Base-by-base conservation (phyloP, 1,284 basidiomycete species). In the Xerocomus tenax region DNA sequence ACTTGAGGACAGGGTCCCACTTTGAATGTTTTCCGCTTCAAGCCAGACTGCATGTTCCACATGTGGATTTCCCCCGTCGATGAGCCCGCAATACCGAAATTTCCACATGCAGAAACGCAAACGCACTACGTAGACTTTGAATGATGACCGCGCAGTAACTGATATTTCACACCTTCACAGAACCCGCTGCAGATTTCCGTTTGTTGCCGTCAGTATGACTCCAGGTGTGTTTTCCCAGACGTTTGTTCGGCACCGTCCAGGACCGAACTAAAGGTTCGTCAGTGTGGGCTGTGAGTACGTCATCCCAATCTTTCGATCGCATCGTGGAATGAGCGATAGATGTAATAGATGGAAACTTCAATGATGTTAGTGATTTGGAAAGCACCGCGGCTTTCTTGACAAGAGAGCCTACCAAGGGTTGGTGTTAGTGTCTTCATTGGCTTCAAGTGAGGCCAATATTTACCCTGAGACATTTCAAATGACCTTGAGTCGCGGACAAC, bases 21-120 rank as follows among this genome's bases (percentile, higher is more conserved):
- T 45, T 75, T 73, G 63, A 88, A 95, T 1, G 77, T 74, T 68
- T 89, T 88, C 39, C 96, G 76, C 60, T 82, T 81, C 54, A 93
- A 80, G 1, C 95, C 96, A 12, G 89, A 93, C 69, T 99, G 95
- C 83, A 97, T 84, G 64, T 96, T 97, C 85, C 91, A 96, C 82
- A 93, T 84, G 50, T 81, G 70, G 45, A 96, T 85, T 34, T 76
- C 74, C 8, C 91, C 91, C 0, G 79, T 83, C 1, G 87, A 87
- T 1, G 87, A 87, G 23, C 89, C 82, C 1, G 85, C 86, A 6
- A 98, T 70, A 35, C 88, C 91, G 67, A 97, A 99, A 65, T 98
- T 98, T 13, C 96, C 96, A 64, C 96, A 99, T 0, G 91, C 87
- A 12, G 92, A 88, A 13, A 98, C 87, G 58, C 86, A 90, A 10